Conservation (phyloP, 306 rosid species). For the Hippophae gyantsensis region DNA sequence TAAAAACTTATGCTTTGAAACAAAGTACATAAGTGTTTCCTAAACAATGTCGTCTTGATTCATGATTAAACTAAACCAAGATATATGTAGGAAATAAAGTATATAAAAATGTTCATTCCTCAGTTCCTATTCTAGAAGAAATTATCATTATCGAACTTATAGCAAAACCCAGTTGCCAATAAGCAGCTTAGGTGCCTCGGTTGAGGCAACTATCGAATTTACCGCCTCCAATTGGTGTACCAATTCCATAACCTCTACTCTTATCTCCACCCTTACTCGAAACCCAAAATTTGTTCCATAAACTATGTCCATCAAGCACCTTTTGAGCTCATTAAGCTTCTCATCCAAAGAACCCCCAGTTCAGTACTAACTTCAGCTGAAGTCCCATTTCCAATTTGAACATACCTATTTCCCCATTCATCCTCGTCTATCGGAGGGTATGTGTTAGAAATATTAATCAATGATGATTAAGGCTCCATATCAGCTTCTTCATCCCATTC, state of each 20-base stretch:
- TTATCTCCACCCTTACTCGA: constrained; percentile 52
- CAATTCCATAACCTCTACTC: constrained; percentile 31
- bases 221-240: constrained; percentile 77
- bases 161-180: constrained; percentile 52
- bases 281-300: constrained; percentile 80
- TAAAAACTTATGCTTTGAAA: no score
- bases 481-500: constrained; percentile 68
- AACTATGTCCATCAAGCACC: constrained; percentile 63
- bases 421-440: constrained; percentile 73
- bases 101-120: no score
- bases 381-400: constrained; percentile 41
- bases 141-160: no score
- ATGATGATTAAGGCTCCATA: constrained; percentile 28
- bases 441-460: constrained; percentile 37
- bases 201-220: constrained; percentile 64
- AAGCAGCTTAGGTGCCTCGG: constrained; percentile 51
- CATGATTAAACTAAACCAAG: neutral
- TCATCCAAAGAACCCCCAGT: constrained; percentile 14
- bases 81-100: neutral
- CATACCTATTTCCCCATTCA: constrained; percentile 46
- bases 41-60: neutral
- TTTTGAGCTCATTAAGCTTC: constrained; percentile 49
- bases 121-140: no score
- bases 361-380: constrained; percentile 2
- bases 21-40: no score